Evolutionary conservation across 345 rosid genomes (phyloP).

Genomic region (Syzygium grande): DNA sequence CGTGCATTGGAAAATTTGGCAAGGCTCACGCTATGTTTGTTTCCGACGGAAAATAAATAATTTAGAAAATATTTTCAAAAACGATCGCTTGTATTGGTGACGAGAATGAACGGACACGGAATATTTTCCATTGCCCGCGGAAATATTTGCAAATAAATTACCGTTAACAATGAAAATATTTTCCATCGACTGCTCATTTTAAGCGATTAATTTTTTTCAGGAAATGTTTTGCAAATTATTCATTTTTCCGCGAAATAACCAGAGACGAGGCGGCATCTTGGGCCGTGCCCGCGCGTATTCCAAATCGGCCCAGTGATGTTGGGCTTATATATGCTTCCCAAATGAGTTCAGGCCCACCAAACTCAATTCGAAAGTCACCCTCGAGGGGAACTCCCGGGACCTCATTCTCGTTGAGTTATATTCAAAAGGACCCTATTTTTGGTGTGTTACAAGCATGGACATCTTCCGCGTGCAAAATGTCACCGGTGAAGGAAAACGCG

Average conservation of each 20-base stretch:
- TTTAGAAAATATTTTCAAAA: not conserved
- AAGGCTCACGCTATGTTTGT: rapidly evolving
- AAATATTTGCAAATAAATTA: rapidly evolving
- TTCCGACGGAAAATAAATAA: not conserved
- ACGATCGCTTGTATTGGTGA: rapidly evolving
- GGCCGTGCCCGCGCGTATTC: not conserved
- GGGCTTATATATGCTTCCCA: not conserved
- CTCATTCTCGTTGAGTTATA: too few relatives aligned
- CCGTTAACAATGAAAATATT: not conserved
- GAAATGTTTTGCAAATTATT: too few relatives aligned
- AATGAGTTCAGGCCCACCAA: not conserved
- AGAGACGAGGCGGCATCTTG: too few relatives aligned
- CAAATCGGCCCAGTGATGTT: not conserved
- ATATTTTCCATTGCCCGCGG: rapidly evolving
- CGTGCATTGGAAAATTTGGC: rapidly evolving
- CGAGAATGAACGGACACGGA: rapidly evolving
- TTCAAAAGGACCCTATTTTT: not conserved
- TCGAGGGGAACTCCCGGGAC: too few relatives aligned
- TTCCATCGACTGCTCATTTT: not conserved
- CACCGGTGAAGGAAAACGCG: not conserved
- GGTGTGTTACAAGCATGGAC: not conserved
- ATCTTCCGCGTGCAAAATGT: rapidly evolving
- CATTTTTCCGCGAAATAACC: not conserved
- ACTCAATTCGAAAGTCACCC: not conserved
- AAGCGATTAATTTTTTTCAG: not conserved